These are phyloP conservation scores for Purshia tridentata DNA, from an alignment of 306 rosid genomes.

Conservation along the genomic window DNA sequence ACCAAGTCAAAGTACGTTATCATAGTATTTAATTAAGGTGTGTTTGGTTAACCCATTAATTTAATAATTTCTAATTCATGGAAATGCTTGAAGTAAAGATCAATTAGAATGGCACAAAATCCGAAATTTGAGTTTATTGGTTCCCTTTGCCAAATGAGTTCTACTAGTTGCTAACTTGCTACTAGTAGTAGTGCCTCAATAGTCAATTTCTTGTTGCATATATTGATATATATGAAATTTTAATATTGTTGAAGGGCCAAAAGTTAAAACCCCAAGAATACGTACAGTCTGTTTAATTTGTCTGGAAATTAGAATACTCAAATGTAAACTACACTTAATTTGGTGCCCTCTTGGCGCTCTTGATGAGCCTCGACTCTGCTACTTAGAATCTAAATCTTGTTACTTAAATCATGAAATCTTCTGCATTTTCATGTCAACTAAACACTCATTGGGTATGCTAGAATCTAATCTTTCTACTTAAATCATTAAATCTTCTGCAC, in stretches of 20 bases:
- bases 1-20: not conserved
- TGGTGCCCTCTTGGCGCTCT: too few species aligned
- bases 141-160: not conserved
- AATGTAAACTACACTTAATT: too few species aligned
- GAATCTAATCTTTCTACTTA: conserved; percentile 15
- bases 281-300: not conserved
- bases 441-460: too few species aligned
- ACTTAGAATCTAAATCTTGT: conserved; percentile 7
- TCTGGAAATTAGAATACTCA: not conserved
- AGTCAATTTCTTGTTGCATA: not conserved
- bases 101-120: too few species aligned
- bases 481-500: not conserved
- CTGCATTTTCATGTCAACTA: not conserved
- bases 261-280: conserved; percentile 9
- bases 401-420: conserved; percentile 8
- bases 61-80: too few species aligned
- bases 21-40: not conserved
- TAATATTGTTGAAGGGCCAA: not conserved
- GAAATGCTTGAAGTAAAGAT: too few species aligned
- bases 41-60: not conserved
- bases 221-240: not conserved
- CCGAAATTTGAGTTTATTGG: not conserved
- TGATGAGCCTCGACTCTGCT: too few species aligned
- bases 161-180: not conserved
- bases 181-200: not conserved